Percentiles rank a stretch among this genome's conserved stretches.
phyloP scores from a whole-genome alignment of 163 green algal species.

The Dunaliella salina region DNA sequence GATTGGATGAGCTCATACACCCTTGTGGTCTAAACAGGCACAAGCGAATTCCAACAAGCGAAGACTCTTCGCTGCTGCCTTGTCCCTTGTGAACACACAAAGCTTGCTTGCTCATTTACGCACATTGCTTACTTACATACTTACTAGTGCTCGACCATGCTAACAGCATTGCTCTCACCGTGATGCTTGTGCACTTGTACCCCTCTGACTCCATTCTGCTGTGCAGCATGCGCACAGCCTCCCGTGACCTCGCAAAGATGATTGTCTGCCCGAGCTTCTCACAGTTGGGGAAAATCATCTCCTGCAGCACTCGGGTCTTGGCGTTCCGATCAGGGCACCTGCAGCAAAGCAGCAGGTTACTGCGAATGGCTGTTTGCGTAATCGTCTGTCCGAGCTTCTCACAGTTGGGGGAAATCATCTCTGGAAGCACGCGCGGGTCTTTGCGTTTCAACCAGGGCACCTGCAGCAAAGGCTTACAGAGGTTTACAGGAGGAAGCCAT shows the following conservation, averaged over 20 bases:
- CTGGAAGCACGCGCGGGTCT: slow-evolving; percentile 83
- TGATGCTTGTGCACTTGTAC: slow-evolving; percentile 91
- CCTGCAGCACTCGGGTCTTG: slow-evolving; percentile 85
- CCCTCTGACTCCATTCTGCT: slow-evolving; percentile 76
- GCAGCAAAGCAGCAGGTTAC: too few species aligned
- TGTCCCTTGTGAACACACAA: background rate
- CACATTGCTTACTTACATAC: too few species aligned
- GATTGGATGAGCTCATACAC: too few species aligned
- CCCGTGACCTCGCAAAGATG: slow-evolving; percentile 89
- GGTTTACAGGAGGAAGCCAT: too few species aligned
- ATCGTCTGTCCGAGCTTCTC: slow-evolving; percentile 98
- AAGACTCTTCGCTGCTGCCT: too few species aligned
- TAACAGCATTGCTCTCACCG: slow-evolving; percentile 15
- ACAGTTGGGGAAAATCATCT: slow-evolving; percentile 95
- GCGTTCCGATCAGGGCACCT: slow-evolving; percentile 62
- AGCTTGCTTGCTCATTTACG: too few species aligned
- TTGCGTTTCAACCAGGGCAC: slow-evolving; percentile 65
- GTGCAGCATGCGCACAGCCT: slow-evolving; percentile 49
- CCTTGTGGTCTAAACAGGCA: too few species aligned
- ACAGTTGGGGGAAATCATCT: slow-evolving; percentile 94
- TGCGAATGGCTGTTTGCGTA: too few species aligned
- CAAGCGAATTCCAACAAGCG: too few species aligned
- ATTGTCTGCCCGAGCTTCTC: slow-evolving; percentile 98
- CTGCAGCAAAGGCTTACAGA: too few species aligned
- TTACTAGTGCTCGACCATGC: too few species aligned